Conservation (phyloP, 2,329 filamentous ascomycete species). For the Alternaria alternata region DNA sequence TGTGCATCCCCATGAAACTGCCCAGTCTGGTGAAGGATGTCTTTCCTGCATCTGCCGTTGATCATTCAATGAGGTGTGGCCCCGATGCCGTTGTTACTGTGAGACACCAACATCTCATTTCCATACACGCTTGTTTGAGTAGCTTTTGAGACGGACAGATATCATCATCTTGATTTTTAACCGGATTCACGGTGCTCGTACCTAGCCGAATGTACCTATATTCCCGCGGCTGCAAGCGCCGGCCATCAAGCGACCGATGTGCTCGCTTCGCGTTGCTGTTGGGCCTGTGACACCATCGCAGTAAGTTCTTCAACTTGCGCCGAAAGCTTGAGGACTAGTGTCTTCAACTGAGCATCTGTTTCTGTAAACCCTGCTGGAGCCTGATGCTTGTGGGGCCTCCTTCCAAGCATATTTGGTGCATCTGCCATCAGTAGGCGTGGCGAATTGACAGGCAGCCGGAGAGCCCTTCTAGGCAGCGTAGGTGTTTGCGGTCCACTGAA, state of each 20-base stretch:
- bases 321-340: conserved; percentile 51
- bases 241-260: conserved; percentile 43
- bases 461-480: conserved; percentile 32
- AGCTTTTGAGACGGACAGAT: conserved; percentile 17
- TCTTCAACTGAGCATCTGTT: conserved; percentile 44
- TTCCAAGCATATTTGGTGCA: conserved; percentile 26
- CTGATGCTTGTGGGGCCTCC: conserved; percentile 29
- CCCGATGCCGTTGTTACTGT: conserved; percentile 20
- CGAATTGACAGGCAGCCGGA: conserved; percentile 44
- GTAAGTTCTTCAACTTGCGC: conserved; percentile 52
- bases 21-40: conserved; percentile 11
- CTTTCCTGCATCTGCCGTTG: conserved; percentile 24
- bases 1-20: conserved; percentile 20
- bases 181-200: conserved; percentile 15
- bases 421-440: conserved; percentile 41
- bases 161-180: conserved; percentile 23
- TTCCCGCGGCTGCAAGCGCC: conserved; percentile 46
- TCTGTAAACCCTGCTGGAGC: conserved; percentile 35
- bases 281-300: conserved; percentile 49
- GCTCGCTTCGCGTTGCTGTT: conserved; percentile 43
- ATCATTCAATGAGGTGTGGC: conserved; percentile 28
- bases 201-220: conserved; percentile 18
- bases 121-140: conserved; percentile 22
- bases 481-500: conserved; percentile 47
- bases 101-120: conserved; percentile 32